phyloP scores from a whole-genome alignment of 2,329 filamentous ascomycete genomes.

The Fusarium staphyleae region DNA sequence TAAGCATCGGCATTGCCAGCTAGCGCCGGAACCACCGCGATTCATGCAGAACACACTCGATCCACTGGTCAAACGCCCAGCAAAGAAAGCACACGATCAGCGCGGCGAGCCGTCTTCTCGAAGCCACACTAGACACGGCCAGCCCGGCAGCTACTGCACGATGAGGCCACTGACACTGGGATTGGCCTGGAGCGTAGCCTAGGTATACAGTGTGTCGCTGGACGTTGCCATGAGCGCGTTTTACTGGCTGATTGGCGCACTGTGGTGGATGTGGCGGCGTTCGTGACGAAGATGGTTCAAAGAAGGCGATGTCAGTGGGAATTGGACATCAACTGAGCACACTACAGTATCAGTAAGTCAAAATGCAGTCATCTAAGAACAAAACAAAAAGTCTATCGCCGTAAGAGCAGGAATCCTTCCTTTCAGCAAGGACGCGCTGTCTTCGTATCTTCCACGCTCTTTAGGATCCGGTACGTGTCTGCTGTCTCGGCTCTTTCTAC shows the following conservation, averaged over 20 bases:
- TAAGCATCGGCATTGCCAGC: not conserved
- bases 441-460: not conserved
- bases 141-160: slow-evolving; percentile 42
- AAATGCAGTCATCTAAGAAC: too few relatives aligned
- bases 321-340: not conserved
- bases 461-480: not conserved
- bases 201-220: slow-evolving; percentile 33
- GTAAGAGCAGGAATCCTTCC: not conserved
- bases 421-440: too few relatives aligned
- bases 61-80: slow-evolving; percentile 10
- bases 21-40: slow-evolving; percentile 16
- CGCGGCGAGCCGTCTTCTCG: slow-evolving; percentile 33
- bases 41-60: slow-evolving; percentile 16
- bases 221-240: not conserved
- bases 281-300: not conserved
- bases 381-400: too few relatives aligned
- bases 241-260: slow-evolving; percentile 16
- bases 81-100: slow-evolving; percentile 29
- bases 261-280: slow-evolving; percentile 30
- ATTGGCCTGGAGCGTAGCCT: not conserved
- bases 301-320: not conserved
- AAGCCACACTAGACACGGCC: slow-evolving; percentile 36
- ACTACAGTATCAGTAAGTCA: not conserved
- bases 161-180: slow-evolving; percentile 29
- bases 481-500: slow-evolving; percentile 5